Base-by-base conservation (phyloP, 2,329 filamentous ascomycete genomes). In the Fusarium denticulatum region DNA sequence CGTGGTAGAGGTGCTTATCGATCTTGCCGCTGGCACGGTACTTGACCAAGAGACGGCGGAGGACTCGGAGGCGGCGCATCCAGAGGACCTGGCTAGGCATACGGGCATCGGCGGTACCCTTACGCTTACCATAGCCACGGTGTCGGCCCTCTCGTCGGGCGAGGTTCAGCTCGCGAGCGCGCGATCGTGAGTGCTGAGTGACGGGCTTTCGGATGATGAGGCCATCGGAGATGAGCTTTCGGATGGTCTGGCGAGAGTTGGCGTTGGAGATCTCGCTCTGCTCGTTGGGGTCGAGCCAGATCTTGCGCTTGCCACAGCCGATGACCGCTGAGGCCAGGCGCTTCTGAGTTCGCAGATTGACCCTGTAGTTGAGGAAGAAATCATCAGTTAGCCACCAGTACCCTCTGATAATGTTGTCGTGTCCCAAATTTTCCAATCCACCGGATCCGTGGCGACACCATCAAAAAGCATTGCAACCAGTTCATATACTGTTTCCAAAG, bases 1-100 rank as follows among this genome's bases (percentile, higher is more conserved):
- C 95, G 92, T 99, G 96, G 92, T 99, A 99, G 75, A 99, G 95
- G 91, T 99, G 96, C 93, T 99, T 99, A 90, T 99, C 96, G 86
- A 99, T 99, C 94, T 99, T 99, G 88, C 97, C 97, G 83, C 93
- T 94, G 87, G 96, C 96, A 88, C 96, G 96, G 92, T 99, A 99
- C 92, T 98, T 98, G 90, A 98, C 96, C 81, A 99, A 91, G 74
- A 99, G 94, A 86, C 96, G 96, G 86, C 96, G 96, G 88, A 99
- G 95, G 86, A 99, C 96, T 89, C 97, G 95, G 85, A 97, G 95
- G 85, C 96, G 96, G 88, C 97, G 95, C 96, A 99, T 99, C 96
- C 96, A 99, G 83, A 98, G 91, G 81, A 99, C 90, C 90, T 98
- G 95, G 87, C 92, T 93, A 84, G 96, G 96, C 96, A 99, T 99